Percentiles rank a stretch among this genome's conserved stretches.
Evolutionary conservation across 2,329 filamentous ascomycete genomes (phyloP).

Genomic region (Paecilomyces dactylethromorphus): DNA sequence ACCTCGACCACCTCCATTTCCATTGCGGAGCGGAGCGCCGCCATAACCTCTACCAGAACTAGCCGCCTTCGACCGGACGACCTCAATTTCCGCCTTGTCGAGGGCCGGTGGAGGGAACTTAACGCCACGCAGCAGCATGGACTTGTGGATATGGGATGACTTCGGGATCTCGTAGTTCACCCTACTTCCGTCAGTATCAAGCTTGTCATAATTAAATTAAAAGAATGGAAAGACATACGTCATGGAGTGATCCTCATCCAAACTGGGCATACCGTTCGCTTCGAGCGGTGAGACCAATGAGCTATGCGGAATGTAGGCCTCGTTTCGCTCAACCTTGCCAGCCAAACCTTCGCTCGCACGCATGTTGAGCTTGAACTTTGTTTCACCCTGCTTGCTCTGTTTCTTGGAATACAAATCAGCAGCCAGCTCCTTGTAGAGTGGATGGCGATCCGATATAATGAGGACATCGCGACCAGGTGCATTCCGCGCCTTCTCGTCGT

Average conservation of each 20-base stretch:
- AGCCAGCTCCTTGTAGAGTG: slow-evolving; percentile 78
- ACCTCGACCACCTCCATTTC: slow-evolving; percentile 37
- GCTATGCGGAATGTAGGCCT: slow-evolving; percentile 77
- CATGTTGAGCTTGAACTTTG: slow-evolving; percentile 67
- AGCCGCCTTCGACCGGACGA: slow-evolving; percentile 59
- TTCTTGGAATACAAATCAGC: slow-evolving; percentile 90
- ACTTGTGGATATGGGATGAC: slow-evolving; percentile 72
- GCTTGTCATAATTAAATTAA: not conserved
- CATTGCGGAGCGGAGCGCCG: slow-evolving; percentile 55
- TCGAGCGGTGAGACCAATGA: slow-evolving; percentile 72
- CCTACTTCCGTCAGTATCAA: slow-evolving; percentile 43
- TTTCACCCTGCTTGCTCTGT: slow-evolving; percentile 62
- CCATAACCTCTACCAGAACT: slow-evolving; percentile 64
- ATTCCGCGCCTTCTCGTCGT: slow-evolving; percentile 74
- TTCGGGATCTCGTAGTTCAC: slow-evolving; percentile 81
- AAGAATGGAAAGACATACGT: slow-evolving; percentile 51
- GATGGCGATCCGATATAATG: slow-evolving; percentile 75
- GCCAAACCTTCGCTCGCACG: slow-evolving; percentile 69
- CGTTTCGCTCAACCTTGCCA: slow-evolving; percentile 74
- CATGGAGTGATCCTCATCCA: slow-evolving; percentile 82
- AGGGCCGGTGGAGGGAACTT: slow-evolving; percentile 66
- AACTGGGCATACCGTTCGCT: slow-evolving; percentile 61
- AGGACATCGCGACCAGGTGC: slow-evolving; percentile 72
- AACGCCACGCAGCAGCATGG: slow-evolving; percentile 83
- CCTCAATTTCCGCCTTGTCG: slow-evolving; percentile 67